Evolutionary conservation across 23 red algal genomes (phyloP), one percentile per base, ranked within the genome.

Genomic region (Gracilaria caudata): DNA sequence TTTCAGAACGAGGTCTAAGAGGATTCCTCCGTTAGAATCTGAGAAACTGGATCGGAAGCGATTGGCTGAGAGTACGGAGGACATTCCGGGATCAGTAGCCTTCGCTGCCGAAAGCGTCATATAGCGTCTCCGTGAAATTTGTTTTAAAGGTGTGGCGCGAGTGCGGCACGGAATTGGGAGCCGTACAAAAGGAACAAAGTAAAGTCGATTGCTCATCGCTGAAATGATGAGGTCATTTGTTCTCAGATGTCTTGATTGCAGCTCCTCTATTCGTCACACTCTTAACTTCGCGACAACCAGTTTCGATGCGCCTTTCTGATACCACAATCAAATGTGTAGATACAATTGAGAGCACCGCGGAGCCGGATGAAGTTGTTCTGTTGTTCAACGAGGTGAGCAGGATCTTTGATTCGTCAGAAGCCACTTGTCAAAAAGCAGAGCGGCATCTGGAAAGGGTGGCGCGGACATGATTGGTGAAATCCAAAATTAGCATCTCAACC

Each of bases 41-140:
- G 68, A 72, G 54, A 89, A 89, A 66, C 51, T 51, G 19, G 85
- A 78, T 51, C 46, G 37, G 59, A 78, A 89, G n/a, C 85, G 68
- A 28, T 68, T 79, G 60, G 85, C 51, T 3, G 85, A 78, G 45
- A 89, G 64, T 36, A 89, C 55, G 19, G 85, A 32, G 36, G 68
- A 40, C 20, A 89, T 89, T 23, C 85, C 85, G 26, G 85, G 72
- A 55, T 89, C 74, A 53, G 72, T 64, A n/a, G 85, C 24, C 32
- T 35, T 56, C 39, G 29, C 46, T 51, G 82, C 33, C 37, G 63
- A 75, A 29, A 75, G 70, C 5, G 43, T 29, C 8, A 75, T 20
- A 47, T 49, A 33, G 37, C 37, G 20, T 43, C 70, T 23, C 43
- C 70, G 34, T 47, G 70, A 29, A 1, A 7, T 47, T 43, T 49